Conservation (phyloP, 2,329 filamentous ascomycete genomes). For the Fusarium oxysporum region DNA sequence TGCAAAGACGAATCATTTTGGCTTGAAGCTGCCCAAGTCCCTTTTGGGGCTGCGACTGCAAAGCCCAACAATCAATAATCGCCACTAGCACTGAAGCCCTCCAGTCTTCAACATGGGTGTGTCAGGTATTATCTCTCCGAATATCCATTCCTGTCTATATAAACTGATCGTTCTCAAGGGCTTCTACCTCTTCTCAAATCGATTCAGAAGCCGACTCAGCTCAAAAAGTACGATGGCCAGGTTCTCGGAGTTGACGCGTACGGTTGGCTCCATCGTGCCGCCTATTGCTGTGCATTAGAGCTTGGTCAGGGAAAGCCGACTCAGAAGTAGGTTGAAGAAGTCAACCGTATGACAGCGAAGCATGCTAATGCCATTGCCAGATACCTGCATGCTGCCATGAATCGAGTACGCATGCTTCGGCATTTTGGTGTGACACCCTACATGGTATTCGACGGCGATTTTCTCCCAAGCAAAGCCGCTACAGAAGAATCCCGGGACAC, state of each 20-base stretch:
- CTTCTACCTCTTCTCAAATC: conserved; percentile 94
- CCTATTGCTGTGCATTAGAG: conserved; percentile 89
- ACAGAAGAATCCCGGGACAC: conserved; percentile 85
- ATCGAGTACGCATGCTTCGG: conserved; percentile 91
- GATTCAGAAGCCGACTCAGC: conserved; percentile 87
- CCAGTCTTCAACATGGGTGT: conserved; percentile 51
- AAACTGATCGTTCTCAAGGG: conserved; percentile 62
- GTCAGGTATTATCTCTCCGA: conserved; percentile 45
- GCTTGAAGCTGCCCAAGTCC: conserved; percentile 35
- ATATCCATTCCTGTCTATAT: not conserved
- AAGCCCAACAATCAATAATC: conserved; percentile 20
- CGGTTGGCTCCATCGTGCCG: conserved; percentile 96
- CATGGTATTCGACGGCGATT: conserved; percentile 95
- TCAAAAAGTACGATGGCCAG: conserved; percentile 89
- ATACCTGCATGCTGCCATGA: conserved; percentile 90
- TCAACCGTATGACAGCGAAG: not conserved
- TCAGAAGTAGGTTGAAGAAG: conserved; percentile 71
- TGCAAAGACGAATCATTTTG: conserved; percentile 19
- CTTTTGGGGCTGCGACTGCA: conserved; percentile 31
- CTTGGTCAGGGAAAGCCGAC: conserved; percentile 90
- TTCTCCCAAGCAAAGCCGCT: conserved; percentile 89
- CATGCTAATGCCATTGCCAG: conserved; percentile 55
- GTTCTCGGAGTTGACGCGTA: conserved; percentile 97
- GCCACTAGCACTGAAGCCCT: conserved; percentile 19
- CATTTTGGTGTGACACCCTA: conserved; percentile 96